These are phyloP conservation scores for Candida pini DNA, from an alignment of 805 yeast genomes.

Conservation along the genomic window DNA sequence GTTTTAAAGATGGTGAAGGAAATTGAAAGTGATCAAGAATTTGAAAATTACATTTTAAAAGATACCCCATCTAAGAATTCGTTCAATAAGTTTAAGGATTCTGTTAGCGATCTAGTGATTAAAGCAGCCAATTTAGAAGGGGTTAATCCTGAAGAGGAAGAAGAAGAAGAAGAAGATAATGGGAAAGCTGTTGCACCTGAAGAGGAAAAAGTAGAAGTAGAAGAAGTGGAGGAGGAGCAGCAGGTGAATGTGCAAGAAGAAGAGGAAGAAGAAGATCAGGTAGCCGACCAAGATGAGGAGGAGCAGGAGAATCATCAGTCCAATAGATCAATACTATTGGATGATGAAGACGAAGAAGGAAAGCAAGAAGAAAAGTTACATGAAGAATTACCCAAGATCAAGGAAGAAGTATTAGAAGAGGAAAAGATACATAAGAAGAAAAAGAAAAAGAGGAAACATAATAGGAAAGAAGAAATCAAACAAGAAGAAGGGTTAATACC, in stretches of 20 bases:
- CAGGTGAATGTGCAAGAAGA: slow-evolving; percentile 8
- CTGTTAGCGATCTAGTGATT: slow-evolving; percentile 11
- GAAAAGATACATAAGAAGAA: neutral
- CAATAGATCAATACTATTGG: slow-evolving; percentile 6
- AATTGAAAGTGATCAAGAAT: slow-evolving; percentile 23
- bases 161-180: slow-evolving; percentile 1
- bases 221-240: slow-evolving; percentile 3
- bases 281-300: neutral
- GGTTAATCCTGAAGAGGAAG: slow-evolving; percentile 4
- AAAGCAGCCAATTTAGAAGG: slow-evolving; percentile 4
- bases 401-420: neutral
- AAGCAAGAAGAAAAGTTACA: neutral
- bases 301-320: neutral
- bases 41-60: slow-evolving; percentile 20
- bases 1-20: slow-evolving; percentile 17
- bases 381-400: neutral
- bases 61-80: slow-evolving; percentile 20
- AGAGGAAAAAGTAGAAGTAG: slow-evolving; percentile 1
- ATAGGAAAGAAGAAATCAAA: neutral
- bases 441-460: neutral
- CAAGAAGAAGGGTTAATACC: neutral
- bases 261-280: slow-evolving; percentile 2
- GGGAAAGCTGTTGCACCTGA: neutral
- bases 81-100: slow-evolving; percentile 19
- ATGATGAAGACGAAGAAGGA: slow-evolving; percentile 6